phyloP scores from a whole-genome alignment of 345 rosid genomes.

The Linum trigynum region DNA sequence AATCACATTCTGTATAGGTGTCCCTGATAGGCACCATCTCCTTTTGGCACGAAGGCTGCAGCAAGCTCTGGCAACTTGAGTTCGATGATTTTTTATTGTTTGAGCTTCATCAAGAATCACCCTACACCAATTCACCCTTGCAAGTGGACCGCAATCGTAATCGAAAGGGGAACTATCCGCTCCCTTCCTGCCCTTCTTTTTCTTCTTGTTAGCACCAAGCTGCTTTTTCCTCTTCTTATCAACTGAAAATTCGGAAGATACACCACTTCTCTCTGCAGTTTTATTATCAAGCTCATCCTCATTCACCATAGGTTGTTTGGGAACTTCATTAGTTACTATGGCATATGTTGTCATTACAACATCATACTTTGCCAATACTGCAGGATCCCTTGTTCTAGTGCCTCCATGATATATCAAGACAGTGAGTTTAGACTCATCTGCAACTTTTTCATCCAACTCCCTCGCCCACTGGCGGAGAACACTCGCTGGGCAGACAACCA shows the following conservation, averaged over 20 bases:
- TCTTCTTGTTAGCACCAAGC: slow-evolving; percentile 39
- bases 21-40: slow-evolving; percentile 99
- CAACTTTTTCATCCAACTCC: slow-evolving; percentile 84
- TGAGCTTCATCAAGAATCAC: slow-evolving; percentile 97
- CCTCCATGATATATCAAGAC: slow-evolving; percentile 81
- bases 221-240: slow-evolving; percentile 48
- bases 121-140: slow-evolving; percentile 74
- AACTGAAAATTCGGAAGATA: slow-evolving; percentile 53
- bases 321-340: slow-evolving; percentile 85
- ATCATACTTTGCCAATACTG: slow-evolving; percentile 73
- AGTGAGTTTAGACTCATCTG: slow-evolving; percentile 55
- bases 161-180: slow-evolving; percentile 45
- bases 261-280: slow-evolving; percentile 47
- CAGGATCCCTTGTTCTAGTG: slow-evolving; percentile 78
- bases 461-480: slow-evolving; percentile 91
- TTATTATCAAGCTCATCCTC: slow-evolving; percentile 70
- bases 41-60: slow-evolving; percentile 88
- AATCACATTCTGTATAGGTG: slow-evolving; percentile 85
- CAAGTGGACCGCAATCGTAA: slow-evolving; percentile 59
- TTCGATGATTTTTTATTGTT: slow-evolving; percentile 93
- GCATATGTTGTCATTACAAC: slow-evolving; percentile 89
- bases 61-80: slow-evolving; percentile 97
- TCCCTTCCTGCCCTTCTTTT: slow-evolving; percentile 58
- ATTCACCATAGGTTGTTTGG: slow-evolving; percentile 69
- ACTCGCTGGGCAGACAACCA: slow-evolving; percentile 96